Base-by-base conservation (phyloP, 306 rosid species). In the Datisca glomerata region DNA sequence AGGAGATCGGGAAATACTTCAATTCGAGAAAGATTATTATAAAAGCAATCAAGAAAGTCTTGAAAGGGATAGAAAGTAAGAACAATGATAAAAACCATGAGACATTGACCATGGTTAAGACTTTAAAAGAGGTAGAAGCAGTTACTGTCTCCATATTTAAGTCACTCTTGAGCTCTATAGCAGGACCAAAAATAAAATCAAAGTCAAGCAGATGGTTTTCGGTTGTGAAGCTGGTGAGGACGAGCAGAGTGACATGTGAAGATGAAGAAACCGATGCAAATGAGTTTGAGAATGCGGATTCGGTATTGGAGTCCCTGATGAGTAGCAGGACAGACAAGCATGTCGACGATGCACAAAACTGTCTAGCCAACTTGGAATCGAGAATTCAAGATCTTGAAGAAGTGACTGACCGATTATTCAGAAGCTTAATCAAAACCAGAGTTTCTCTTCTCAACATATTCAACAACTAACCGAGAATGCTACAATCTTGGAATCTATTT, bases 381-480 rank as follows among this genome's bases (percentile, higher is more conserved):
- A 22, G 24, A 23, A 59, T 57, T 18, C 41, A 57, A 23, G 56
- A 44, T 7, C 8, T 56, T 16, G 50, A 56, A 42, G 49, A 28
- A 21, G 31, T 36, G 27, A 4, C 57, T 0, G 41, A 51, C 7
- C 8, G 21, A 12, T 41, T 65, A 1, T 52, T 28, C n/a, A 32
- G 56, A 18, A 50, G 27, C 24, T 24, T 65, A 21, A 65, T 65
- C 56, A 52, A 42, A 35, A 27, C 45, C 34, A 43, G 65, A 57
- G 38, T 51, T 10, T 65, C 56, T 9, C 60, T 65, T 44, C 74
- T 68, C 41, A 68, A 56, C 43, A 46, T 61, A 36, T 34, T 68
- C 21, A 62, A 57, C 42, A 18, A 68, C 56, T 41, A 19, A n/a
- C n/a, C n/a, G n/a, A n/a, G n/a, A n/a, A n/a, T n/a, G n/a, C n/a